phyloP scores from a whole-genome alignment of 495 filamentous ascomycete species.

The Podospora sp. region DNA sequence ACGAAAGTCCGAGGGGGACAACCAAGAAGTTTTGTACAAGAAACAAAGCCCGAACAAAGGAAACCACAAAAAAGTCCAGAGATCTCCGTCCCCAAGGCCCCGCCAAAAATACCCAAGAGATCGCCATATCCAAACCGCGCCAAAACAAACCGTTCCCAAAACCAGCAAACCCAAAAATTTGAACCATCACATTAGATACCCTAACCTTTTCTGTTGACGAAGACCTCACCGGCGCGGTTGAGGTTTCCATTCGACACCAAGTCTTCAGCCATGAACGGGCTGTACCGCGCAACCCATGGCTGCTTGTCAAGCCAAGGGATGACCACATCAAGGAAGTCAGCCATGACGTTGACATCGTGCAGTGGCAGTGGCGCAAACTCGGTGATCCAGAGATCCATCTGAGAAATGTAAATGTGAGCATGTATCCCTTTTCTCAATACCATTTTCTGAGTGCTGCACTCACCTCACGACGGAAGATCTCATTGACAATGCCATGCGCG shows the following conservation, averaged over 20 bases:
- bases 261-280: constrained; percentile 18
- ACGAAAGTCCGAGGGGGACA: not conserved
- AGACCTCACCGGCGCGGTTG: constrained; percentile 17
- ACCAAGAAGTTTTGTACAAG: not conserved
- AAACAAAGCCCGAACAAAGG: not conserved
- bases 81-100: not conserved
- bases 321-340: constrained; percentile 13
- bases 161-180: not conserved
- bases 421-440: not conserved
- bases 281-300: constrained; percentile 14
- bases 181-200: not conserved
- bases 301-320: constrained; percentile 19
- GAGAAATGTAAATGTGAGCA: not conserved
- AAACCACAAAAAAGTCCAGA: not conserved
- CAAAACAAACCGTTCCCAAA: too few species aligned
- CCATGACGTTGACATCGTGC: not conserved
- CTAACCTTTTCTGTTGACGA: constrained; percentile 8
- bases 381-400: constrained; percentile 24
- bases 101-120: not conserved
- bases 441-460: not conserved
- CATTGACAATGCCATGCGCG: constrained; percentile 16
- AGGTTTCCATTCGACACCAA: constrained; percentile 1
- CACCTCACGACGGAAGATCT: constrained; percentile 15
- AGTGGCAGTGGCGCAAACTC: constrained; percentile 9
- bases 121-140: not conserved